Base-by-base conservation (phyloP, 305 asterid genomes). In the Petunia hybrid region DNA sequence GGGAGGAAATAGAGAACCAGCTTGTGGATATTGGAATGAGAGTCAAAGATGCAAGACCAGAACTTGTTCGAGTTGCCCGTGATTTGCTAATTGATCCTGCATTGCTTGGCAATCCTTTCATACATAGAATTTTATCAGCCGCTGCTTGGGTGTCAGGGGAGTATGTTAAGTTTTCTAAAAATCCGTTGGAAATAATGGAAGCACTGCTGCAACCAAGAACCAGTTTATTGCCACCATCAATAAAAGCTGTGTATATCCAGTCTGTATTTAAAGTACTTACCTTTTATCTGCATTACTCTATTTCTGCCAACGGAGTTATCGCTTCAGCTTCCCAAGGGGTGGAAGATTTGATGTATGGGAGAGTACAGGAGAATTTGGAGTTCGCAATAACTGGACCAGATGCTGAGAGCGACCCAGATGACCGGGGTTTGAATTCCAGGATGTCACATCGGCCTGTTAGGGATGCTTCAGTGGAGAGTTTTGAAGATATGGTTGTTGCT, bases 91-190 rank as follows among this genome's bases (percentile, higher is more conserved):
- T 94, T 85, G 99, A 96, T 87, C 98, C 99, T 80, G 98, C 99
- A 36, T 87, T 96, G 80, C 97, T 94, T 80, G 99, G 98, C 14
- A 92, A 91, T 88, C 91, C 90, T 61, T 91, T 86, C 82, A 79
- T 96, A 78, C 94, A 90, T 53, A 87, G 85, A 73, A 97, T 94
- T 83, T 86, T 96, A 82, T 87, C 93, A 69, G 98, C 98, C 79
- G 92, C 98, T 85, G 97, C 98, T 61, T 96, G 97, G 97, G 82
- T 89, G 80, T 92, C 98, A 1, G 99, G 99, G 74, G 98, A 96
- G 91, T 94, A 92, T 89, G 91, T 92, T 76, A 91, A 86, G 84
- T 91, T 94, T 83, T 94, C 98, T 46, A 91, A 89, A 84, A 93
- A 93, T 82, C 98, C 97, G 2, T 82, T 92, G 65, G 99, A 96